A percentile compares a stretch with the other conserved stretches of the same genome.
Conservation (phyloP, 2,329 filamentous ascomycete species). For the Hortaea sp. region DNA sequence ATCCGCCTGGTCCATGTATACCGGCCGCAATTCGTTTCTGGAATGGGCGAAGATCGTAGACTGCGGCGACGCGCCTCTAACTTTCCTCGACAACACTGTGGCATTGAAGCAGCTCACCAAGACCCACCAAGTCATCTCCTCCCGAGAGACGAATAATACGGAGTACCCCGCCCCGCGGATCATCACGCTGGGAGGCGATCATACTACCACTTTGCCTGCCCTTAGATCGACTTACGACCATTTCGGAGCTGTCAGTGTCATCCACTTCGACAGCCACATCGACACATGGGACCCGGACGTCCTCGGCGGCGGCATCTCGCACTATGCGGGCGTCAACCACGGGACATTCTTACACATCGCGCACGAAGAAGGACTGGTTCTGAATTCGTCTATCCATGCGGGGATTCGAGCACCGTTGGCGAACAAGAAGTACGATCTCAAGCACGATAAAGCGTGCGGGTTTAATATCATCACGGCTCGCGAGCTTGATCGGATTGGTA, state of each 20-base stretch:
- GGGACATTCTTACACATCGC: slow-evolving; percentile 54
- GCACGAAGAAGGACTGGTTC: slow-evolving; percentile 50
- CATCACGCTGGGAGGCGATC: slow-evolving; percentile 45
- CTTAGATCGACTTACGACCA: slow-evolving; percentile 39
- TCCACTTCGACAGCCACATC: slow-evolving; percentile 47
- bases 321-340: slow-evolving; percentile 52
- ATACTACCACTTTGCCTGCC: slow-evolving; percentile 46
- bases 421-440: slow-evolving; percentile 40
- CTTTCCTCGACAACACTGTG: slow-evolving; percentile 40
- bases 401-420: slow-evolving; percentile 48
- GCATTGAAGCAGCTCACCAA: slow-evolving; percentile 44
- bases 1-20: slow-evolving; percentile 39
- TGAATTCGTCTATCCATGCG: slow-evolving; percentile 51
- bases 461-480: slow-evolving; percentile 49
- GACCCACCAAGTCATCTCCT: slow-evolving; percentile 42
- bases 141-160: slow-evolving; percentile 33
- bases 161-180: slow-evolving; percentile 40
- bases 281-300: slow-evolving; percentile 49
- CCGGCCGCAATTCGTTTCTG: slow-evolving; percentile 29
- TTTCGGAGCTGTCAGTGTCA: slow-evolving; percentile 47
- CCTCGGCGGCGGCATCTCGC: slow-evolving; percentile 47
- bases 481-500: slow-evolving; percentile 42
- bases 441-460: slow-evolving; percentile 49
- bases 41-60: slow-evolving; percentile 45
- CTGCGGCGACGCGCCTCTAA: slow-evolving; percentile 45